Evolutionary conservation across 2,329 filamentous ascomycete species (phyloP).

Genomic region (Neonectria sp.): DNA sequence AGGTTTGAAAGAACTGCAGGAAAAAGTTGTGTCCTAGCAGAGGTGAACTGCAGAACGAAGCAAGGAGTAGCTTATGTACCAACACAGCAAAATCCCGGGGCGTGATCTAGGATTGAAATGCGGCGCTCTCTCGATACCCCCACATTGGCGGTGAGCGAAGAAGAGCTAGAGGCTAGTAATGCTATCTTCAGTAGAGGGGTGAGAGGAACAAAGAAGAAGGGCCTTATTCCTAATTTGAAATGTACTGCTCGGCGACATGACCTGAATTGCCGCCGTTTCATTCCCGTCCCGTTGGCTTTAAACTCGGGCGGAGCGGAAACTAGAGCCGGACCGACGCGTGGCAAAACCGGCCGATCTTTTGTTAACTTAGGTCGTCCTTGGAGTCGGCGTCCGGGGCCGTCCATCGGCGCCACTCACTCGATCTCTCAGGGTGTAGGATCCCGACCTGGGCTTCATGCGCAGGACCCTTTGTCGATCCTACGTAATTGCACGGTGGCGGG

Average conservation of each 20-base stretch:
- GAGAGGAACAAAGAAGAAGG: background rate
- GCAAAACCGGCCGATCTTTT: background rate
- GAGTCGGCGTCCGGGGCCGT: background rate
- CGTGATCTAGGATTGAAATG: background rate
- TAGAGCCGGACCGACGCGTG: background rate
- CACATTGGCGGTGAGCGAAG: too few relatives aligned
- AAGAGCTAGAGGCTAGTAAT: too few relatives aligned
- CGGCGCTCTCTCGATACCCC: background rate
- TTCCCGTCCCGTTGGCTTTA: background rate
- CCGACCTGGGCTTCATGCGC: background rate
- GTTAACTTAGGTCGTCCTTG: background rate
- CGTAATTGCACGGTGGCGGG: background rate
- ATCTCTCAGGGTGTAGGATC: background rate
- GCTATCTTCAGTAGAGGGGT: too few relatives aligned
- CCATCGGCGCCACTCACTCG: background rate
- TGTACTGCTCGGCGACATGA: background rate
- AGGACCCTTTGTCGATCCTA: background rate
- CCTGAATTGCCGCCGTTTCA: background rate
- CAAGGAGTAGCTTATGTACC: background rate
- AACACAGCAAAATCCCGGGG: background rate
- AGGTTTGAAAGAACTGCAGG: background rate
- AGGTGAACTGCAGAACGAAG: background rate
- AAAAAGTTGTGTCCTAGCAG: background rate
- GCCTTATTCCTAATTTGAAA: background rate
- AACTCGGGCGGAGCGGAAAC: background rate